phyloP scores from a whole-genome alignment of 1,284 basidiomycete species.

The Naganishia liquefaciens region DNA sequence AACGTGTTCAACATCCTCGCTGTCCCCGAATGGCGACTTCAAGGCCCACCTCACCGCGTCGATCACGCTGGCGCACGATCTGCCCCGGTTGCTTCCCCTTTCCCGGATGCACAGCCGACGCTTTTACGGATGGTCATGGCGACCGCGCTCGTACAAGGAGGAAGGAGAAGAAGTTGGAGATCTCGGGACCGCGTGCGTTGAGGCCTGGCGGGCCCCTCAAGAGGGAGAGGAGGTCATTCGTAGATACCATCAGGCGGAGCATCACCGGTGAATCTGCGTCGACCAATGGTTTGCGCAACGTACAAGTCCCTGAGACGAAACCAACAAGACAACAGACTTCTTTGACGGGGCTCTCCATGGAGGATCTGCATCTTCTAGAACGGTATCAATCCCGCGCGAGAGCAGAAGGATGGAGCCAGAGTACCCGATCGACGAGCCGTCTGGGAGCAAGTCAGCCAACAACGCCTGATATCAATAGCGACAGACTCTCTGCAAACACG shows the following conservation, averaged over 20 bases:
- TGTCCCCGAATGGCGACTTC: background rate
- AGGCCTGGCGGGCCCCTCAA: background rate
- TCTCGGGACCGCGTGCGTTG: background rate
- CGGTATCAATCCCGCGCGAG: constrained; percentile 9
- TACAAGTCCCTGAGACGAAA: no score
- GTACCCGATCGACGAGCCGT: background rate
- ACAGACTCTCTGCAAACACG: background rate
- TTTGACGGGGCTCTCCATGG: constrained; percentile 5
- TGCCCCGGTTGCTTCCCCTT: background rate
- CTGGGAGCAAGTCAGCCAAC: background rate
- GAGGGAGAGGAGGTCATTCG: background rate
- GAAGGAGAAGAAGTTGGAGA: background rate
- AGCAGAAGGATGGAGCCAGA: background rate
- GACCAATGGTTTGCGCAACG: background rate
- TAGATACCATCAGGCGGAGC: background rate
- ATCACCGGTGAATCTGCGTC: background rate
- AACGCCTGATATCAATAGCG: background rate
- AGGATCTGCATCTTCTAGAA: constrained; percentile 16
- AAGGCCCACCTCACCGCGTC: background rate
- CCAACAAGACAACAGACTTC: background rate
- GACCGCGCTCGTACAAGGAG: no score
- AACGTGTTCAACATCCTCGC: no score
- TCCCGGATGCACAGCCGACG: background rate
- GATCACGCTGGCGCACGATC: background rate
- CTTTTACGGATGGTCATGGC: background rate